Evolutionary conservation across 768 basidiomycete genomes (phyloP).

Genomic region (Dacryopinax primogenitus): DNA sequence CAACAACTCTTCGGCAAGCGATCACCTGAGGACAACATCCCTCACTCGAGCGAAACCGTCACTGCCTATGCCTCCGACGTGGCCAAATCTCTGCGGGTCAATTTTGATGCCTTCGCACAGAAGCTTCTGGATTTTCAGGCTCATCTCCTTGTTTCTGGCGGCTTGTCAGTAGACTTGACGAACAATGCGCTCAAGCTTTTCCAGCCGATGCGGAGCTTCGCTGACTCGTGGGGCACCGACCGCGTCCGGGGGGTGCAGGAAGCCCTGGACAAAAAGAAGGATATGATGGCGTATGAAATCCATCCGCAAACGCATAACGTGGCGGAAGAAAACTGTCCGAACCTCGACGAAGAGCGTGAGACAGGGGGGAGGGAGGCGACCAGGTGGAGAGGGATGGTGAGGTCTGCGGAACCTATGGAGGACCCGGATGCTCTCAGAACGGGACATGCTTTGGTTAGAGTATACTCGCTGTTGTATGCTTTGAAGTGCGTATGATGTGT

Average conservation of each 20-base stretch:
- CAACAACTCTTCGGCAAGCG: not conserved
- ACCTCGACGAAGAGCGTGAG: too few relatives aligned
- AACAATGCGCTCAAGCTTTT: not conserved
- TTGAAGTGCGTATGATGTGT: conserved; percentile 16
- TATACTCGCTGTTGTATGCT: conserved; percentile 22
- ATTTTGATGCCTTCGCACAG: not conserved
- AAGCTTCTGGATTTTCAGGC: not conserved
- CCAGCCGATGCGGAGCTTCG: not conserved
- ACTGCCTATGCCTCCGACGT: not conserved
- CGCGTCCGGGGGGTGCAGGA: not conserved
- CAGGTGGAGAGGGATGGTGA: too few relatives aligned
- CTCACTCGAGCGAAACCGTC: not conserved
- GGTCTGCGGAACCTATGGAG: not conserved
- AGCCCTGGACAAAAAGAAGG: not conserved
- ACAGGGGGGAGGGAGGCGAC: too few relatives aligned
- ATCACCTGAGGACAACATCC: not conserved
- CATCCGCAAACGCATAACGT: too few relatives aligned
- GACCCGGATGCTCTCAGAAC: not conserved
- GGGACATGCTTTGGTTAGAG: conserved; percentile 13
- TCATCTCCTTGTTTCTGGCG: not conserved
- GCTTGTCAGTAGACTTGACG: not conserved
- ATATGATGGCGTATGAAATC: not conserved
- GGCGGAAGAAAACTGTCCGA: too few relatives aligned
- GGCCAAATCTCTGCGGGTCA: not conserved
- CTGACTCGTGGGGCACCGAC: not conserved